Base-by-base conservation (phyloP, 1,139 yeast genomes). In the Candida sp. region DNA sequence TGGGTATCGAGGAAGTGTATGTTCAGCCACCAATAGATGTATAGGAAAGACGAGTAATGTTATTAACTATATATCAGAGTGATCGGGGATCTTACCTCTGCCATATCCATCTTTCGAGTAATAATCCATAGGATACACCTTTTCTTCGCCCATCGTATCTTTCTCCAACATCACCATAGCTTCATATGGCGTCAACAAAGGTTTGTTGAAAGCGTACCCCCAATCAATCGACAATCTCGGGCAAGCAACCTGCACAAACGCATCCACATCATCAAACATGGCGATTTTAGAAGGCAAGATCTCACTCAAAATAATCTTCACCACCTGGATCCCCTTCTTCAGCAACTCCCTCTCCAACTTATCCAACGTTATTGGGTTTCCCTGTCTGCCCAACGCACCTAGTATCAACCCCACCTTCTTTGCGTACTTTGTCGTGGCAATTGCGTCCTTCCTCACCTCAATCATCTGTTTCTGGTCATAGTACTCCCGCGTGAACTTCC, bases 331-430 rank as follows among this genome's bases (percentile, higher is more conserved):
- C 1, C 96, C 96, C 12, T 77, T 77, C 7, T 64, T 67, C 1
- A 61, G 59, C 46, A 91, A 73, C 52, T 77, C 75, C 5, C 65
- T 62, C 66, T 92, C 91, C 41, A 93, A 66, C 59, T 83, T 81
- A 31, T 80, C 80, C 46, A 91, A 78, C 0, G 99, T 93, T 27
- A 81, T 74, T 4, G 94, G 83, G 63, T 88, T 92, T 5, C 99
- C 99, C 70, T 94, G 99, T 61, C 99, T 82, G 3, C 99, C 99
- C 49, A 94, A 74, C 0, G 98, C 96, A n/a, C 99, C 99, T 25
- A 96, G 71, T 30, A 94, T 89, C 17, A 94, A 73, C 0, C 98
- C 99, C 30, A 93, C 82, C 42, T 85, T 88, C 51, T 80, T 77
- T 0, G 92, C 93, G 7, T 65, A 63, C 1, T 91, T 90, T 0